phyloP scores from a whole-genome alignment of 1,284 basidiomycete species.

The Porogramme epimiltina region DNA sequence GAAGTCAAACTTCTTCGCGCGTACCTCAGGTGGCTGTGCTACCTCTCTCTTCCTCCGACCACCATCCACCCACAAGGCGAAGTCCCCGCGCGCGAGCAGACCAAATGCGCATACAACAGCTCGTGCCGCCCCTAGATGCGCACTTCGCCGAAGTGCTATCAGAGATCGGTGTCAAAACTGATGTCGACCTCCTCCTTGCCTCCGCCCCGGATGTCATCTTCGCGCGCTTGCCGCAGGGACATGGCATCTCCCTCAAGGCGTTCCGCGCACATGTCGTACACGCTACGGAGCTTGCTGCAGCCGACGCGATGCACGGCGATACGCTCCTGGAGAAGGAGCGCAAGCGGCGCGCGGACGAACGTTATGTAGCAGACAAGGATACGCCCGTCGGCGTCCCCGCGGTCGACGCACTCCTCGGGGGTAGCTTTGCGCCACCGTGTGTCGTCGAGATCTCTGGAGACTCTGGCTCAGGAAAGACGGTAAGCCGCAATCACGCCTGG shows the following conservation, averaged over 20 bases:
- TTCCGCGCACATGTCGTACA: constrained; percentile 42
- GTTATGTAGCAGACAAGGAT: constrained; percentile 12
- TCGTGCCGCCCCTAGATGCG: constrained; percentile 27
- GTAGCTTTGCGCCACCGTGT: constrained; percentile 45
- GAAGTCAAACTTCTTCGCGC: neutral
- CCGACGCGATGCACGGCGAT: constrained; percentile 41
- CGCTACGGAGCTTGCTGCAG: constrained; percentile 44
- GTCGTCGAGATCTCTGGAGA: constrained; percentile 70
- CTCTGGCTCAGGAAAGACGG: constrained; percentile 64
- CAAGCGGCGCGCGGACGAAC: constrained; percentile 26
- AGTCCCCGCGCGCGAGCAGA: too few species aligned
- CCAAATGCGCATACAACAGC: constrained; percentile 27
- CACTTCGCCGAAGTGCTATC: constrained; percentile 37
- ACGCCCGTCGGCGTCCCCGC: constrained; percentile 44
- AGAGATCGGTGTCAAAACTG: constrained; percentile 53
- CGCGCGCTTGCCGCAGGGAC: constrained; percentile 48
- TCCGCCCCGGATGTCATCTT: constrained; percentile 48
- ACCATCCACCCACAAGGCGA: too few species aligned
- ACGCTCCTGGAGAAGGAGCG: constrained; percentile 36
- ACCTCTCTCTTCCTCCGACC: too few species aligned
- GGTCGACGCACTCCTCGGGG: constrained; percentile 49
- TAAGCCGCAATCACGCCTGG: constrained; percentile 36
- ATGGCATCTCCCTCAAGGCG: constrained; percentile 44
- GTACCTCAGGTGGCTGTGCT: too few species aligned
- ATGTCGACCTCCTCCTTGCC: constrained; percentile 58